Evolutionary conservation across 495 filamentous ascomycete species (phyloP), one percentile per base, ranked within the genome.

Genomic region (Oidiodendron maius): DNA sequence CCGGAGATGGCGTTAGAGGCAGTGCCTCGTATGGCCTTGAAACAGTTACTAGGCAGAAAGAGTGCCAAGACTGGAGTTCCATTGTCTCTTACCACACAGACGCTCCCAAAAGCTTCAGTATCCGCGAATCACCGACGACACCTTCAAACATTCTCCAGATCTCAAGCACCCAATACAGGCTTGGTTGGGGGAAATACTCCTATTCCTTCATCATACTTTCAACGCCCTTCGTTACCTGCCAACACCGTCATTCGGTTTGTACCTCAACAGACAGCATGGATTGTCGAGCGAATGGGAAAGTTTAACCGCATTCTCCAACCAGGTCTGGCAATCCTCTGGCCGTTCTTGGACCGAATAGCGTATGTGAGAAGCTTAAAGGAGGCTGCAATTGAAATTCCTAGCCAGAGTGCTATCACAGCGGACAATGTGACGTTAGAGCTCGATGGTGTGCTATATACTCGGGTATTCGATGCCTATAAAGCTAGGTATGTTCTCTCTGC

Each of bases 361-460:
- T 98, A 98, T 64, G 94, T 98, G 49, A 96, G 94, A 76, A 91
- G 84, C 55, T 71, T 98, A 66, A 98, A 98, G 71, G 93, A 97
- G 68, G 80, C 82, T 20, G 93, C 93, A 30, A 85, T 96, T 57
- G 93, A 98, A 71, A 97, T 97, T 50, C 91, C 91, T 4, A 87
- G 82, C 54, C 93, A 98, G 70, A 91, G 84, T 61, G 93, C 93
- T 48, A 98, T 98, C 66, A 98, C 93, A 1, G 91, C 93, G 39
- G 93, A 98, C 69, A 98, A 98, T 65, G 93, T 98, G 8, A 98
- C 93, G 0, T 66, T 98, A 51, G 93, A 98, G 64, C 76, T 98
- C 21, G 93, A 98, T 66, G 93, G 93, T 48, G 86, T 96, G 44
- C 68, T 98, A 34, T 98, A 95, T 60, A 98, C 94, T 4, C 72